Evolutionary conservation across 352 stramenopile genomes (phyloP).

Genomic region (Thalassiosira exigua): DNA sequence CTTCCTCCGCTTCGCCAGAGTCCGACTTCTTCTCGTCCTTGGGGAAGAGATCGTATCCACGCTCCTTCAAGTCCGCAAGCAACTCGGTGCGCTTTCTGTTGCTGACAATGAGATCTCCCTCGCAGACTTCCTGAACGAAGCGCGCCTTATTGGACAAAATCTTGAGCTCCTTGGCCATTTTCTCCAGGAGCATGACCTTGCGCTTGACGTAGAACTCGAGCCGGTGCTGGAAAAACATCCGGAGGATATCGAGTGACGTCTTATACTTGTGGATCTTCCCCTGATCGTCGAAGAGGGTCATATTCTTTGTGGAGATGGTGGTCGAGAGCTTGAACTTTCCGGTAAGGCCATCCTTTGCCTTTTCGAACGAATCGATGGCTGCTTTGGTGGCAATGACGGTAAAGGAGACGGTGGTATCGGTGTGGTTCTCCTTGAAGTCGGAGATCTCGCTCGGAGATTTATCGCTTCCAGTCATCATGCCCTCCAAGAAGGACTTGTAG

Average conservation of each 20-base stretch:
- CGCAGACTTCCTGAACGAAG: slow-evolving; percentile 96
- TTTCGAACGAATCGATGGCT: slow-evolving; percentile 88
- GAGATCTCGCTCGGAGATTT: slow-evolving; percentile 82
- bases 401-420: slow-evolving; percentile 90
- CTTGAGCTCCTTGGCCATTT: slow-evolving; percentile 87
- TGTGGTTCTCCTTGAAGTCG: slow-evolving; percentile 97
- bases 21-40: slow-evolving; percentile 58
- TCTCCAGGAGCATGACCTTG: slow-evolving; percentile 82
- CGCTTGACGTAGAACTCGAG: slow-evolving; percentile 85
- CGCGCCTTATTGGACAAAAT: slow-evolving; percentile 96
- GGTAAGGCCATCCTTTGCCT: slow-evolving; percentile 83
- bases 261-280: slow-evolving; percentile 93
- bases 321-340: slow-evolving; percentile 95
- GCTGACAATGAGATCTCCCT: slow-evolving; percentile 90
- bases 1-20: slow-evolving; percentile 55
- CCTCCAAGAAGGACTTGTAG: slow-evolving; percentile 97
- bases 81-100: slow-evolving; percentile 88
- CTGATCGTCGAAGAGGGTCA: slow-evolving; percentile 95
- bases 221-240: slow-evolving; percentile 93
- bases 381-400: slow-evolving; percentile 84
- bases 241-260: slow-evolving; percentile 90
- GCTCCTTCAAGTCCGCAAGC: slow-evolving; percentile 83
- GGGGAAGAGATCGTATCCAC: slow-evolving; percentile 85
- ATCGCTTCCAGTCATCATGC: slow-evolving; percentile 87
- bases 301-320: slow-evolving; percentile 95